A percentile compares a stretch with the other conserved stretches of the same genome.
These are phyloP conservation scores for Zygoascus tannicola DNA, from an alignment of 805 yeast genomes.

Conservation along the genomic window DNA sequence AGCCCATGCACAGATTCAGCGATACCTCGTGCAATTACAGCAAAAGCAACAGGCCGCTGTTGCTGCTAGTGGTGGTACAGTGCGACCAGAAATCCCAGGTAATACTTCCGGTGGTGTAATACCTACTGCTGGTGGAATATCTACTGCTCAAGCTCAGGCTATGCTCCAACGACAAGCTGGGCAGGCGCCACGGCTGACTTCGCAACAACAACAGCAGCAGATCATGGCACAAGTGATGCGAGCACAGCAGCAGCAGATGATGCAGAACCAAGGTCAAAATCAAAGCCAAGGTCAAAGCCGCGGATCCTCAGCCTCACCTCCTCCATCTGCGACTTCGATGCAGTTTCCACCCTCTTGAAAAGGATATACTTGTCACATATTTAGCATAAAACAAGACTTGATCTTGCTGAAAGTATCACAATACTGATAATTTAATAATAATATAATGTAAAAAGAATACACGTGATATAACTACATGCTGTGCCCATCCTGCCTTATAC, in stretches of 20 bases:
- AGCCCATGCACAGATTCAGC: conserved; percentile 27
- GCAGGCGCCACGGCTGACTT: neutral
- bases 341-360: conserved; percentile 3
- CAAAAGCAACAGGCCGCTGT: conserved; percentile 16
- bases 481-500: conserved; percentile 1
- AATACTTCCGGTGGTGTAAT: neutral
- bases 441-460: neutral
- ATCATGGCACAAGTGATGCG: conserved; percentile 6
- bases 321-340: conserved; percentile 11
- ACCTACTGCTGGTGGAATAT: neutral
- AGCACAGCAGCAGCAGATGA: conserved; percentile 13
- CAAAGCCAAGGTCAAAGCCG: conserved; percentile 5
- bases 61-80: conserved; percentile 6
- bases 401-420: too few relatives aligned
- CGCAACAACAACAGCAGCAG: conserved; percentile 16
- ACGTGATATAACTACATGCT: neutral
- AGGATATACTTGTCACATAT: too few relatives aligned
- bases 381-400: too few relatives aligned
- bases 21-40: conserved; percentile 21
- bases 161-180: conserved; percentile 4
- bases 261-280: conserved; percentile 9
- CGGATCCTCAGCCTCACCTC: conserved; percentile 7
- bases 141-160: conserved; percentile 5
- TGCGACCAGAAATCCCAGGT: conserved; percentile 1
- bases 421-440: neutral